A percentile compares a stretch with the other conserved stretches of the same genome.
phyloP scores from a whole-genome alignment of 768 basidiomycete species.

The Collybiopsis luxurians region DNA sequence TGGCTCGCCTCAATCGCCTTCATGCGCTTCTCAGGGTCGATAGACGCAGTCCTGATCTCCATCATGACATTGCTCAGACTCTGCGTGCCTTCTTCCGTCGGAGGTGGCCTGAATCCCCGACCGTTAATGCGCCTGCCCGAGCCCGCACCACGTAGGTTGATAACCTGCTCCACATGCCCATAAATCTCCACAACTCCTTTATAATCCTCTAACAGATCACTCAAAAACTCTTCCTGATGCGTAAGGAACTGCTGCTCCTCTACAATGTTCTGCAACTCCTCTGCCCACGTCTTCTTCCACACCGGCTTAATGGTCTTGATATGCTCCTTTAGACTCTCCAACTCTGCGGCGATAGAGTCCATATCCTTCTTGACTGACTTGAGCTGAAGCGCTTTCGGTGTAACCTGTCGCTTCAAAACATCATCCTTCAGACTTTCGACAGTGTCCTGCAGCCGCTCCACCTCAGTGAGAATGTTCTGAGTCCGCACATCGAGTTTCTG shows the following conservation, averaged over 20 bases:
- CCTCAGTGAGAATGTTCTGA: constrained; percentile 86
- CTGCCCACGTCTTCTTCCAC: constrained; percentile 99
- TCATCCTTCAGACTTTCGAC: constrained; percentile 90
- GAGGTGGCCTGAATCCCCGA: constrained; percentile 57
- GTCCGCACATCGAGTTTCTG: constrained; percentile 85
- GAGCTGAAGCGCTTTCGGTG: constrained; percentile 73
- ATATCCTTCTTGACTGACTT: constrained; percentile 73
- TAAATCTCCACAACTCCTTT: constrained; percentile 87
- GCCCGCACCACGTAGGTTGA: constrained; percentile 57
- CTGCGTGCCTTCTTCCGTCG: constrained; percentile 62
- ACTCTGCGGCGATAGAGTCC: constrained; percentile 57
- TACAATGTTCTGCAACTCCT: constrained; percentile 93
- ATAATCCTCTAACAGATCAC: constrained; percentile 88
- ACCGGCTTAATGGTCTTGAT: constrained; percentile 89
- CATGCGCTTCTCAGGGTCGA: constrained; percentile 81
- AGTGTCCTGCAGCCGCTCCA: constrained; percentile 90
- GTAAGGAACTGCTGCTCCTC: constrained; percentile 95
- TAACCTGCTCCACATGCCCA: constrained; percentile 89
- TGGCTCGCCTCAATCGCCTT: constrained; percentile 92
- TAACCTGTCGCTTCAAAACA: constrained; percentile 83
- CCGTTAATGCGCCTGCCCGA: constrained; percentile 33
- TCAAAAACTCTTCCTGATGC: constrained; percentile 89
- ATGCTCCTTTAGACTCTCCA: constrained; percentile 78
- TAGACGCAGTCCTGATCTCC: constrained; percentile 80
- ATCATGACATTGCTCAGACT: constrained; percentile 81